Base-by-base conservation (phyloP, 2,329 filamentous ascomycete species). In the Scedosporium apiospermum region DNA sequence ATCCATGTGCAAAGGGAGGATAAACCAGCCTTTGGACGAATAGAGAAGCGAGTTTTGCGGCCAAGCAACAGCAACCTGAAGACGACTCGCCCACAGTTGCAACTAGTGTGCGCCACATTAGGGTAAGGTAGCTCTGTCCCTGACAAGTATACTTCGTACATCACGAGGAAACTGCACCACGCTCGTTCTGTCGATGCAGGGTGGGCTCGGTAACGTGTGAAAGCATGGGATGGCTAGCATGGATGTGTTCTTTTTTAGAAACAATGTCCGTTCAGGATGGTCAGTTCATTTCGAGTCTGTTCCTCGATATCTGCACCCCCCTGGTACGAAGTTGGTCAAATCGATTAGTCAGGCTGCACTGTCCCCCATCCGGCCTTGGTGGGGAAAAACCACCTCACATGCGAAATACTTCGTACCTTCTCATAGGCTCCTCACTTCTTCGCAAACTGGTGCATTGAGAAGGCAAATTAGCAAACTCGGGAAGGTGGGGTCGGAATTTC, bases 191-290 rank as follows among this genome's bases (percentile, higher is more conserved):
- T 55, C 23, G 44, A 55, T 58, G 55, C 55, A 58, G 6, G 55
- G 55, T 58, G 55, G 51, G 55, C 55, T 58, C 55, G 55, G 55
- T 58, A 58, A 58, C 55, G 27, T 23, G 55, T 16, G 23, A 41
- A 23, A 26, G 55, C 55, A 58, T n/a, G 21, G 55, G 26, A 27
- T 58, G 55, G 55, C 55, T 58, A 27, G 55, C 55, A 38, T 26
- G 53, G 53, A 26, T 16, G 23, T 58, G 55, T 58, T 58, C 55
- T 38, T 38, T 58, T 58, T 58, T 58, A 58, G 55, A 58, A 58
- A 58, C 55, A 34, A 58, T 38, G 14, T n/a, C 23, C 23, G 51
- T 27, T 49, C 44, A 30, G 51, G 23, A 57, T 57, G 51, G 51
- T 30, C 51, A 57, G 21, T 57, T 57, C 51, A 57, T 57, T 57